Evolutionary conservation across 2,329 filamentous ascomycete species (phyloP).

Genomic region (Curvularia eragrostidis): DNA sequence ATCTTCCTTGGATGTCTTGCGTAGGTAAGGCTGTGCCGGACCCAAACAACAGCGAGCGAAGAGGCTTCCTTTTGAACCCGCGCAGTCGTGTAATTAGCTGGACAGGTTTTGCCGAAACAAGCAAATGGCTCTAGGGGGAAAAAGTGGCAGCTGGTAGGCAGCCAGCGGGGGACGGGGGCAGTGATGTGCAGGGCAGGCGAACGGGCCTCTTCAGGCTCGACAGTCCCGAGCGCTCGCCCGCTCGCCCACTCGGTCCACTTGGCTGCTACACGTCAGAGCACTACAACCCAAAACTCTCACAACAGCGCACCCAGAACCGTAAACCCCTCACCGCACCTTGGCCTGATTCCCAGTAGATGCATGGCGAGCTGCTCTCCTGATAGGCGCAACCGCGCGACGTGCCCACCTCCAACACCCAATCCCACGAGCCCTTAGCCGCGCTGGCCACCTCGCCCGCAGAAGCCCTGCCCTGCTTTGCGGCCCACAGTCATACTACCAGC

Average conservation of each 20-base stretch:
- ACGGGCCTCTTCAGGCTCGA: constrained; percentile 4
- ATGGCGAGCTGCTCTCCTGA: constrained; percentile 37
- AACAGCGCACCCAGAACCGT: constrained; percentile 16
- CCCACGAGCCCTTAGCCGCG: constrained; percentile 38
- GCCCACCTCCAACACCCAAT: constrained; percentile 38
- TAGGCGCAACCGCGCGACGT: constrained; percentile 40
- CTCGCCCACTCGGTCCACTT: constrained; percentile 11
- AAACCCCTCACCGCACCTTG: constrained; percentile 20
- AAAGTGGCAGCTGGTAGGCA: constrained; percentile 1
- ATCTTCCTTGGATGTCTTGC: constrained; percentile 8
- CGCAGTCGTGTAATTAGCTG: background rate
- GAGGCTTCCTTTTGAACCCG: background rate
- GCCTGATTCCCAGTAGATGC: constrained; percentile 31
- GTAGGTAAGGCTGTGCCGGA: background rate
- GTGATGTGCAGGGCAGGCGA: constrained; percentile 6
- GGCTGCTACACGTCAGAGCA: constrained; percentile 30
- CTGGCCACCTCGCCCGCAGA: constrained; percentile 33
- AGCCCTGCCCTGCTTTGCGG: constrained; percentile 22
- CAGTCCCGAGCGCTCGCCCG: constrained; percentile 10
- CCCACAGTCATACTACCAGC: constrained; percentile 31
- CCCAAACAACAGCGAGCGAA: background rate
- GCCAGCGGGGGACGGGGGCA: constrained; percentile 7
- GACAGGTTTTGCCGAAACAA: background rate
- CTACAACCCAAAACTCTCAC: constrained; percentile 19
- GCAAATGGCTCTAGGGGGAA: background rate